These are phyloP conservation scores for Exidia glandulosa DNA, from an alignment of 768 basidiomycete species.

Conservation along the genomic window DNA sequence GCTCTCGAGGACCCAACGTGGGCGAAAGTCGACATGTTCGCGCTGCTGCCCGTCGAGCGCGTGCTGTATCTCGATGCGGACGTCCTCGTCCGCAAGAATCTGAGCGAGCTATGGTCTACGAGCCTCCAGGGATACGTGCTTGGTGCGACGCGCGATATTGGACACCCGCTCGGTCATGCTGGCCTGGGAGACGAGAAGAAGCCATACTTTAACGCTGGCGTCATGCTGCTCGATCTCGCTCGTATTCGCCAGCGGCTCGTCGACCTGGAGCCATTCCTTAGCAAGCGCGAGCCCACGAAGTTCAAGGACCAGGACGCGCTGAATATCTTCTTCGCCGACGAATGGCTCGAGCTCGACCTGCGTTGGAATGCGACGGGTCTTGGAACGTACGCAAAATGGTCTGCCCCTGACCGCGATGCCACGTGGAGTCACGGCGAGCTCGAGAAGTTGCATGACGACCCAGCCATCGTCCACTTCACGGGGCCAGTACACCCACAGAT, in stretches of 20 bases:
- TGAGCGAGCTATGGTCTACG: constrained; percentile 33
- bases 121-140: constrained; percentile 31
- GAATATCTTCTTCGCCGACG: constrained; percentile 32
- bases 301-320: constrained; percentile 40
- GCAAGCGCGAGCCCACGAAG: constrained; percentile 15
- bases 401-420: constrained; percentile 23
- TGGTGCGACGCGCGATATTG: constrained; percentile 38
- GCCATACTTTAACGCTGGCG: constrained; percentile 48
- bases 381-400: constrained; percentile 36
- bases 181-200: constrained; percentile 10
- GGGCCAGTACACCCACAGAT: constrained; percentile 40
- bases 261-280: constrained; percentile 13
- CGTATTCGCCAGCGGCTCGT: constrained; percentile 19
- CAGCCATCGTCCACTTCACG: constrained; percentile 46
- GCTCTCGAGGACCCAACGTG: constrained; percentile 25
- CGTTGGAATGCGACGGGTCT: constrained; percentile 48
- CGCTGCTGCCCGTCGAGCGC: constrained; percentile 36
- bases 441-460: constrained; percentile 24
- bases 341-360: constrained; percentile 32
- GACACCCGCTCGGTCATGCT: constrained; percentile 38
- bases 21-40: constrained; percentile 41
- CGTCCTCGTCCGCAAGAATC: constrained; percentile 30
- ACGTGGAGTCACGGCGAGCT: constrained; percentile 15
- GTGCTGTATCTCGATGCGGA: constrained; percentile 46
- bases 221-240: constrained; percentile 40